Evolutionary conservation across 2,329 filamentous ascomycete species (phyloP), one percentile per base, ranked within the genome.

Genomic region (Drechslerella dactyloides): DNA sequence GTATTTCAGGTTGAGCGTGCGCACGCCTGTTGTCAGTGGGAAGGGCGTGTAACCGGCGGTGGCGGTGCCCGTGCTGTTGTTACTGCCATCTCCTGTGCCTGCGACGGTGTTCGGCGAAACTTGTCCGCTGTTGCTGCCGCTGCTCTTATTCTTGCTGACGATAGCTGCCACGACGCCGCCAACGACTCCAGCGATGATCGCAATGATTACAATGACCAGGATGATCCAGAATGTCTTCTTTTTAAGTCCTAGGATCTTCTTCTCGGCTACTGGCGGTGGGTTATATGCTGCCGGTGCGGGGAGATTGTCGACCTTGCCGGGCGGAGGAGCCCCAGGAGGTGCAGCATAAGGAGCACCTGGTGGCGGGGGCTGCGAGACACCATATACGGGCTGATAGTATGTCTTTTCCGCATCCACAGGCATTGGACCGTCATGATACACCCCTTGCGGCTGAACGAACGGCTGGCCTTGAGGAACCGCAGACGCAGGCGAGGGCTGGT

Each of bases 161-260:
- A 70, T 52, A 17, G 58, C 48, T 15, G 53, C 66, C 21, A 59
- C 66, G 2, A 64, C 66, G 10, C 58, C 66, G n/a, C 66, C 66
- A 13, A 59, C 66, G 6, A 64, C 56, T 24, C 46, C 66, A 3
- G 35, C 66, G 3, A 60, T 2, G 42, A 70, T 64, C 17, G 64
- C 44, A 21, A 70, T 51, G 21, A 70, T 60, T 10, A 70, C 0
- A 19, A 70, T 30, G 17, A 70, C 52, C 17, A 70, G 40, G 11
- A 70, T 53, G 6, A 70, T 70, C 66, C 66, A 70, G 33, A 70
- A 70, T 2, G 55, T 64, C 24, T 70, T 70, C 40, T 57, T 70
- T 55, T 64, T 70, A n/a, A 70, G 51, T 19, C 66, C 66, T 8
- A 70, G 17, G 30, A 70, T 70, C 35, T 64, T 70, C 21, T 64